Conservation (phyloP, 2,329 filamentous ascomycete species). For the Epichloe festucae region DNA sequence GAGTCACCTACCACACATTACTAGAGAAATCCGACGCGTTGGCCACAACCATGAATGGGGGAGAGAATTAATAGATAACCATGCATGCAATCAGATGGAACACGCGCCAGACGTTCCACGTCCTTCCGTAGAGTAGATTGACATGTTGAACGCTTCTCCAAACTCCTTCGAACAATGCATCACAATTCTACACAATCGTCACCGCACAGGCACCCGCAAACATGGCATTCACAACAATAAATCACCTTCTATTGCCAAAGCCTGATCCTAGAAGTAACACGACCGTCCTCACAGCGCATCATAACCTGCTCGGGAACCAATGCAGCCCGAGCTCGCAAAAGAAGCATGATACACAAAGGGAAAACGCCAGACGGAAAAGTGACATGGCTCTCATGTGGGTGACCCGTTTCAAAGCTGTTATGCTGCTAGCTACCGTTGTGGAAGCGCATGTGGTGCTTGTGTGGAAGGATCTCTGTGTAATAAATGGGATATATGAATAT, state of each 20-base stretch:
- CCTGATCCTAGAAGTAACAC: constrained; percentile 1
- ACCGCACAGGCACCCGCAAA: too few relatives aligned
- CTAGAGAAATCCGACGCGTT: too few relatives aligned
- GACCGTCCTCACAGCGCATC: not conserved
- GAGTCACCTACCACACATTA: too few relatives aligned
- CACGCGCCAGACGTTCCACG: too few relatives aligned
- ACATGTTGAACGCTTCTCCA: too few relatives aligned
- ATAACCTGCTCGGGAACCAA: constrained; percentile 1
- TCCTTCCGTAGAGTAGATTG: too few relatives aligned
- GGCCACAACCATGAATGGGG: too few relatives aligned
- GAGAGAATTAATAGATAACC: too few relatives aligned
- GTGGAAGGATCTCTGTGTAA: not conserved
- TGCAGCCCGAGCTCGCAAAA: not conserved
- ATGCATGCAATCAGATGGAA: too few relatives aligned
- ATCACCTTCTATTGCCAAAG: constrained; percentile 1
- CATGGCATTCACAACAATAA: too few relatives aligned
- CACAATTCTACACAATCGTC: too few relatives aligned
- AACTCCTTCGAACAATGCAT: too few relatives aligned
- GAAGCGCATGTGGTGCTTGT: not conserved
- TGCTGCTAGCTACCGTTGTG: not conserved
- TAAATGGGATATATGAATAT: not conserved
- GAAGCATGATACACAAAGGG: not conserved
- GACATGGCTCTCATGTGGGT: not conserved
- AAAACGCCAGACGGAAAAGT: not conserved
- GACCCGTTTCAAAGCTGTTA: not conserved